These are phyloP conservation scores for Pestalotiopsis fici DNA, from an alignment of 2,329 filamentous ascomycete genomes.

Conservation along the genomic window DNA sequence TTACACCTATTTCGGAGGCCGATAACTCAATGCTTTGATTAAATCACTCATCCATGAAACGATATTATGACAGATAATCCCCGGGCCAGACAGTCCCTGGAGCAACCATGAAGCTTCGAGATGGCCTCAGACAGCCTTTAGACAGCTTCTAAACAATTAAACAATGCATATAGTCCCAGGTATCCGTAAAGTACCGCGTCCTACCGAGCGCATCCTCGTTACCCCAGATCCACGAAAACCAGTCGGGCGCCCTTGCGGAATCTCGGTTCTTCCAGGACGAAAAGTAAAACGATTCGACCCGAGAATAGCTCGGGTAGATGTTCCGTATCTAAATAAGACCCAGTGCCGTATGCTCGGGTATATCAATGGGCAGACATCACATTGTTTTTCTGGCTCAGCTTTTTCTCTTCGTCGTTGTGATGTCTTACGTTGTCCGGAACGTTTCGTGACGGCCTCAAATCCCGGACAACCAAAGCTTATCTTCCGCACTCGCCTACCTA, in stretches of 20 bases:
- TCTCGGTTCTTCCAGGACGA: slow-evolving; percentile 8
- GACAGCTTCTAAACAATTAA: neutral
- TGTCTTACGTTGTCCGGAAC: neutral
- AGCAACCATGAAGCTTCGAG: slow-evolving; percentile 4
- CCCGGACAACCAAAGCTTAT: slow-evolving; percentile 1
- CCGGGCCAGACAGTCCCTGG: neutral
- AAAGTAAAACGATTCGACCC: slow-evolving; percentile 6
- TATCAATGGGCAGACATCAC: neutral
- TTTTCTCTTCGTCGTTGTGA: neutral
- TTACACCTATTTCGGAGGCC: slow-evolving; percentile 8
- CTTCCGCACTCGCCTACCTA: neutral
- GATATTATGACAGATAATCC: neutral
- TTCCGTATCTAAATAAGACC: neutral
- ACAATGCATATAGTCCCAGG: slow-evolving; percentile 2
- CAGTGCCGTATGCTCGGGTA: slow-evolving; percentile 5
- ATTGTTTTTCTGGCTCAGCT: neutral
- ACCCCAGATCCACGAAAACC: slow-evolving; percentile 12
- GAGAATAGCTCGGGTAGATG: slow-evolving; percentile 7
- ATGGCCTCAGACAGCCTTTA: neutral
- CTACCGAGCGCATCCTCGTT: slow-evolving; percentile 8
- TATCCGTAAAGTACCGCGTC: slow-evolving; percentile 3
- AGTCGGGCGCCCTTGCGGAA: slow-evolving; percentile 4
- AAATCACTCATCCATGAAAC: slow-evolving; percentile 11
- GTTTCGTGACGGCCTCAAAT: neutral
- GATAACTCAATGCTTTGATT: neutral